These are phyloP conservation scores for Eucalyptus pauciflora DNA, from an alignment of 345 rosid genomes.

Conservation along the genomic window DNA sequence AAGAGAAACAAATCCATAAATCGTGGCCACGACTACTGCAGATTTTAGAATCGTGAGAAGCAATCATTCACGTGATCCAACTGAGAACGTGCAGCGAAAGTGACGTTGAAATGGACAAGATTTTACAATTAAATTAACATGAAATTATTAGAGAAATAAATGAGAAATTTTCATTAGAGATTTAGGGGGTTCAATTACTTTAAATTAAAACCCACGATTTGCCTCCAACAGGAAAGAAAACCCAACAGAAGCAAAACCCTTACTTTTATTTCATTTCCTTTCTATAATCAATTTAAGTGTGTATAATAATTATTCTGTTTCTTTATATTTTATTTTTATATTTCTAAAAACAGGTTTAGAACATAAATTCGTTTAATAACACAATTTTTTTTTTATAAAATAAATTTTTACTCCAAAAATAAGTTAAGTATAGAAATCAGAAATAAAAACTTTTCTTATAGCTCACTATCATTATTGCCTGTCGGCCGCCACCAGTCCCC, in stretches of 20 bases:
- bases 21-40: neutral
- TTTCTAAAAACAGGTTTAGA: fast-evolving
- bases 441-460: too few species aligned
- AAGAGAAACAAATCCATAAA: neutral
- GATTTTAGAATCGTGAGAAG: neutral
- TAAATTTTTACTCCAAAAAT: too few species aligned
- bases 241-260: neutral
- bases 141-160: too few species aligned
- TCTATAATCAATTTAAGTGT: fast-evolving
- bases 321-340: too few species aligned
- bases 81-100: neutral
- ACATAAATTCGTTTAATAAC: fast-evolving
- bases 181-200: too few species aligned
- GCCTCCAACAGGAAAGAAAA: neutral
- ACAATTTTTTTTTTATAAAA: too few species aligned
- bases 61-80: neutral
- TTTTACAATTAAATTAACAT: too few species aligned
- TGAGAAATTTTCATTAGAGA: neutral
- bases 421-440: fast-evolving
- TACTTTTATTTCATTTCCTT: neutral
- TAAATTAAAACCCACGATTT: neutral
- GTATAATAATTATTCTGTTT: fast-evolving
- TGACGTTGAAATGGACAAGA: neutral
- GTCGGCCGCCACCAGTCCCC: fast-evolving
- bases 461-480: fast-evolving